These are phyloP conservation scores for Epichloe typhina DNA, from an alignment of 2,329 filamentous ascomycete genomes.

Conservation along the genomic window DNA sequence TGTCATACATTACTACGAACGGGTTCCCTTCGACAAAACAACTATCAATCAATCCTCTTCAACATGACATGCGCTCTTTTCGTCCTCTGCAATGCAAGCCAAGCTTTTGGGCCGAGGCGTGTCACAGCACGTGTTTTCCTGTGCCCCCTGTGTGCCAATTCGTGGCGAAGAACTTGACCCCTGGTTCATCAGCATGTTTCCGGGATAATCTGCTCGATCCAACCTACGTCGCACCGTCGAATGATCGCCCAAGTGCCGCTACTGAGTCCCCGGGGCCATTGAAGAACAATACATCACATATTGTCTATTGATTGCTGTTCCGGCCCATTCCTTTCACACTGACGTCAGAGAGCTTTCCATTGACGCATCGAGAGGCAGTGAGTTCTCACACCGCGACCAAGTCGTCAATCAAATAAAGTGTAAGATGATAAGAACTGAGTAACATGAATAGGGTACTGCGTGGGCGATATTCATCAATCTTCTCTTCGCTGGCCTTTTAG, in stretches of 20 bases:
- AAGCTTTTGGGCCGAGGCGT: too few relatives aligned
- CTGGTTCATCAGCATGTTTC: too few relatives aligned
- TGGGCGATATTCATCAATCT: conserved; percentile 35
- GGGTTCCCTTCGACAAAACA: too few relatives aligned
- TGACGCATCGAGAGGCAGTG: conserved; percentile 33
- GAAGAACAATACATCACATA: not conserved
- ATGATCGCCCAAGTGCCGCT: too few relatives aligned
- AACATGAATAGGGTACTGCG: conserved; percentile 25
- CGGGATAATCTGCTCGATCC: too few relatives aligned
- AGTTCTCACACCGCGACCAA: not conserved
- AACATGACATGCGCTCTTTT: too few relatives aligned
- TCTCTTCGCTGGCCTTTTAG: conserved; percentile 31
- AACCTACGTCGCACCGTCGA: too few relatives aligned
- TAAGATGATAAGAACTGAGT: not conserved
- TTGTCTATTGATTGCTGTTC: not conserved
- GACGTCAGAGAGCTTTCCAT: conserved; percentile 36
- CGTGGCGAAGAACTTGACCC: too few relatives aligned
- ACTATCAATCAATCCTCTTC: too few relatives aligned
- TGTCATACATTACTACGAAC: not conserved
- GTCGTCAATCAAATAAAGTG: not conserved
- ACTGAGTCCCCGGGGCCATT: not conserved
- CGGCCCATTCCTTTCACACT: conserved; percentile 34
- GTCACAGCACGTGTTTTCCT: too few relatives aligned
- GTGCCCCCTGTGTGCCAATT: too few relatives aligned
- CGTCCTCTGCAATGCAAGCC: too few relatives aligned